phyloP scores from a whole-genome alignment of 1,139 yeast species.

The Taiozyma sp. region DNA sequence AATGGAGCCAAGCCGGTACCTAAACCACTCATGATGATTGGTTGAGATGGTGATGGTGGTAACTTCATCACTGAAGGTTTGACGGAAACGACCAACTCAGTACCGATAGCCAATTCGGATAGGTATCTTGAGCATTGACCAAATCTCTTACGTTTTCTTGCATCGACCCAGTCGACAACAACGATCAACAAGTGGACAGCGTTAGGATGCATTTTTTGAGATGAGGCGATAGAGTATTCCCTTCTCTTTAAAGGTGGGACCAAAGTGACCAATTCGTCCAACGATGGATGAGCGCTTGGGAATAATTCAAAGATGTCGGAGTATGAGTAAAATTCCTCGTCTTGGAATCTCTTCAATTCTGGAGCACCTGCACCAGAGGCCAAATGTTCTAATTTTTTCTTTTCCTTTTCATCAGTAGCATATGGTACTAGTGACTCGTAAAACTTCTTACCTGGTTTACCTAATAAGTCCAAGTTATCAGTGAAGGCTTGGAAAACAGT shows the following conservation, averaged over 20 bases:
- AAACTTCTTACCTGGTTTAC: slow-evolving; percentile 94
- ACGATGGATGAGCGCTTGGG: slow-evolving; percentile 77
- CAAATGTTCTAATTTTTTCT: slow-evolving; percentile 54
- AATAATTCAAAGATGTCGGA: slow-evolving; percentile 80
- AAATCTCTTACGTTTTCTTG: slow-evolving; percentile 78
- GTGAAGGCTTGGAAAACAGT: slow-evolving; percentile 77
- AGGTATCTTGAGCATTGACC: slow-evolving; percentile 95
- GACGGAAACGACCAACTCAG: slow-evolving; percentile 88
- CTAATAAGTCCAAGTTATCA: slow-evolving; percentile 83
- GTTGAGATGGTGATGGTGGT: slow-evolving; percentile 83
- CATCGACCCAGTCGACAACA: slow-evolving; percentile 94
- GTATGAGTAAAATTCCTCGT: slow-evolving; percentile 75
- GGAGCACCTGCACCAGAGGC: slow-evolving; percentile 82
- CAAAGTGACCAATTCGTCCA: slow-evolving; percentile 64
- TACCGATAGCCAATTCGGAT: slow-evolving; percentile 73
- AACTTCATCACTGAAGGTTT: slow-evolving; percentile 97
- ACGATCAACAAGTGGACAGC: slow-evolving; percentile 90
- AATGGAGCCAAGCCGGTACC: slow-evolving; percentile 99
- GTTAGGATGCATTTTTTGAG: slow-evolving; percentile 87
- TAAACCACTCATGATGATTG: slow-evolving; percentile 94
- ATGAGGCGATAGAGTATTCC: slow-evolving; percentile 98
- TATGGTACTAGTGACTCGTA: slow-evolving; percentile 75
- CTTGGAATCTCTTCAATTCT: slow-evolving; percentile 81
- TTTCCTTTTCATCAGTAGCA: slow-evolving; percentile 69
- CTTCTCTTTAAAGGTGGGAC: slow-evolving; percentile 91